Conservation (phyloP, 306 rosid genomes). For the Prunus davidiana region DNA sequence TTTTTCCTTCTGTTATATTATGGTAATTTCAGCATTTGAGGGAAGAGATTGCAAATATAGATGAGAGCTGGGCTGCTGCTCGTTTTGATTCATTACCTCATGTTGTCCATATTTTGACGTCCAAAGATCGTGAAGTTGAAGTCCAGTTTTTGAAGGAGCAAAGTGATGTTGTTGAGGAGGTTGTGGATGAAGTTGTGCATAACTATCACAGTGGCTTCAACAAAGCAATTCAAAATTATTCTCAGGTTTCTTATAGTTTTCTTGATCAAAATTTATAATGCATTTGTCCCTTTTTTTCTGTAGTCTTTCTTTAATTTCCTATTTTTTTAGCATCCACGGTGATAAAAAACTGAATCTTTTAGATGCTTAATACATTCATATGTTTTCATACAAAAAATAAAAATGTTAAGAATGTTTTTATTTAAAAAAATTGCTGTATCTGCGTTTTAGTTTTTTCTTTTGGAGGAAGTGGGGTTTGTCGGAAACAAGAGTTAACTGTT, state of each 20-base stretch:
- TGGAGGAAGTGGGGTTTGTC: not conserved
- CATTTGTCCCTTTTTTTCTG: not conserved
- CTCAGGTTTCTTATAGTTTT: slow-evolving; percentile 65
- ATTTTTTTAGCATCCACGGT: not conserved
- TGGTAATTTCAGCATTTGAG: slow-evolving; percentile 73
- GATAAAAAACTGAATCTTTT: not conserved
- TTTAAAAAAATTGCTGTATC: not conserved
- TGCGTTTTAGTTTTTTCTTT: not conserved
- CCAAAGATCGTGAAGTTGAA: slow-evolving; percentile 91
- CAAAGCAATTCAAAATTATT: slow-evolving; percentile 97
- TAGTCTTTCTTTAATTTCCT: not conserved
- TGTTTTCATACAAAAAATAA: not conserved
- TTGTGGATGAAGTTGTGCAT: slow-evolving; percentile 99
- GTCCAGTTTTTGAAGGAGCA: slow-evolving; percentile 85
- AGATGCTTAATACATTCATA: not conserved
- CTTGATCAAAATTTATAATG: not conserved
- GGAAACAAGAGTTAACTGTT: slow-evolving; percentile 1
- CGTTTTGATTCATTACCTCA: slow-evolving; percentile 99
- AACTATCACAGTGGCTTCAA: slow-evolving; percentile 95
- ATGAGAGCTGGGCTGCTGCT: slow-evolving; percentile 89
- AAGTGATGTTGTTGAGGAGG: slow-evolving; percentile 94
- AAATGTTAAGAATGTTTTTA: not conserved
- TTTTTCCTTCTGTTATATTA: slow-evolving; percentile 24
- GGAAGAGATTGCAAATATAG: slow-evolving; percentile 69
- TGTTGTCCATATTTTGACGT: slow-evolving; percentile 95